These are phyloP conservation scores for Eruca vesicaria DNA, from an alignment of 441 rosid species.

Conservation along the genomic window DNA sequence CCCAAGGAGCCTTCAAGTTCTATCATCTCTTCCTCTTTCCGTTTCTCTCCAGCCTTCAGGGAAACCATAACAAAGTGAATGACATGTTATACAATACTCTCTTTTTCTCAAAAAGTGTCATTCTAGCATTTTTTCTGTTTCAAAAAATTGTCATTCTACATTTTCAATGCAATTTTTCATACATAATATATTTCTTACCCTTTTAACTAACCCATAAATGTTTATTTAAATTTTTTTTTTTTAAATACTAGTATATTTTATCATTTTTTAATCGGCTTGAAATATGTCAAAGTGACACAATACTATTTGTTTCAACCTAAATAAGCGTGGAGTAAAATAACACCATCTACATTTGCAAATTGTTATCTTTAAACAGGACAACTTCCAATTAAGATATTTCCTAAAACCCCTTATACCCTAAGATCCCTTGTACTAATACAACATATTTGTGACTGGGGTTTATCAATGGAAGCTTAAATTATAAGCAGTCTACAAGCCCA, in stretches of 20 bases:
- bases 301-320: background rate
- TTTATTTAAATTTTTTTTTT: too few species aligned
- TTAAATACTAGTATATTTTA: too few species aligned
- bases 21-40: constrained; percentile 92
- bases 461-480: background rate
- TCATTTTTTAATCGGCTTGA: too few species aligned
- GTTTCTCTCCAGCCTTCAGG: constrained; percentile 89
- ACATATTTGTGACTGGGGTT: background rate
- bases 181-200: too few species aligned
- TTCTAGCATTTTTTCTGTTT: too few species aligned
- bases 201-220: too few species aligned
- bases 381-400: background rate
- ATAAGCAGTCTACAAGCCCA: background rate
- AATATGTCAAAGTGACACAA: too few species aligned
- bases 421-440: background rate
- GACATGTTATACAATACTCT: background rate
- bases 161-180: too few species aligned
- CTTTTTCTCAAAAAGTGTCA: too few species aligned
- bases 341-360: background rate
- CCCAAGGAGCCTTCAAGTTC: constrained; percentile 90
- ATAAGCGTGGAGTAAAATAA: background rate
- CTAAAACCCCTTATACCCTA: background rate
- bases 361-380: background rate
- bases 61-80: constrained; percentile 7
- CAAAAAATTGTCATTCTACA: too few species aligned